Percentiles rank a stretch among this genome's conserved stretches.
Conservation (phyloP, 768 basidiomycete species). For the Cyathus striatus region DNA sequence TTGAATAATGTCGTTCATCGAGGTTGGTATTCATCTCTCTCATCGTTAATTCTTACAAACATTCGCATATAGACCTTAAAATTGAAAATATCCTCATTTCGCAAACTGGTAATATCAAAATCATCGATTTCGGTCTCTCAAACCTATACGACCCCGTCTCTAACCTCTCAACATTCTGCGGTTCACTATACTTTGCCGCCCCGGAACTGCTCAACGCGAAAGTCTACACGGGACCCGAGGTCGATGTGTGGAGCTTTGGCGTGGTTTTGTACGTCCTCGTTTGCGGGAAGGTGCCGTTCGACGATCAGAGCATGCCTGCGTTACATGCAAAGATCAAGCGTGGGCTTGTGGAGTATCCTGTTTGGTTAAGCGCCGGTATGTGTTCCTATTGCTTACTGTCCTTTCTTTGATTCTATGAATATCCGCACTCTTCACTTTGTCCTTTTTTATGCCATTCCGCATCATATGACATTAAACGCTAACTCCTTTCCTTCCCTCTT, state of each 20-base stretch:
- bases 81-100: constrained; percentile 99
- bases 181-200: constrained; percentile 96
- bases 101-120: constrained; percentile 98
- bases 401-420: too few species aligned
- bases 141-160: constrained; percentile 83
- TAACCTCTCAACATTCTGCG: constrained; percentile 94
- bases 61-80: constrained; percentile 68
- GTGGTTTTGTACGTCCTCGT: constrained; percentile 97
- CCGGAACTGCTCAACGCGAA: constrained; percentile 96
- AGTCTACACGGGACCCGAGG: constrained; percentile 95
- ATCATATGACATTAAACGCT: too few species aligned
- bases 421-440: too few species aligned
- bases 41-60: background rate
- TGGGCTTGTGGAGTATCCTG: constrained; percentile 93
- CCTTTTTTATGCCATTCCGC: too few species aligned
- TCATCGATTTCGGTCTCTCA: constrained; percentile 98
- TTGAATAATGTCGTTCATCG: constrained; percentile 97
- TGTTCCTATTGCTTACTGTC: too few species aligned
- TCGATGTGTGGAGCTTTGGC: constrained; percentile 98
- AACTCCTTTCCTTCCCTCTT: too few species aligned
- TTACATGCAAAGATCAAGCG: constrained; percentile 99
- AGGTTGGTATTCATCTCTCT: constrained; percentile 33
- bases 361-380: constrained; percentile 91
- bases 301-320: constrained; percentile 99
- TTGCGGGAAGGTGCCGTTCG: constrained; percentile 98